Percentiles rank a stretch among this genome's conserved stretches.
Conservation (phyloP, 306 rosid genomes). For the Coriaria nepalensis region DNA sequence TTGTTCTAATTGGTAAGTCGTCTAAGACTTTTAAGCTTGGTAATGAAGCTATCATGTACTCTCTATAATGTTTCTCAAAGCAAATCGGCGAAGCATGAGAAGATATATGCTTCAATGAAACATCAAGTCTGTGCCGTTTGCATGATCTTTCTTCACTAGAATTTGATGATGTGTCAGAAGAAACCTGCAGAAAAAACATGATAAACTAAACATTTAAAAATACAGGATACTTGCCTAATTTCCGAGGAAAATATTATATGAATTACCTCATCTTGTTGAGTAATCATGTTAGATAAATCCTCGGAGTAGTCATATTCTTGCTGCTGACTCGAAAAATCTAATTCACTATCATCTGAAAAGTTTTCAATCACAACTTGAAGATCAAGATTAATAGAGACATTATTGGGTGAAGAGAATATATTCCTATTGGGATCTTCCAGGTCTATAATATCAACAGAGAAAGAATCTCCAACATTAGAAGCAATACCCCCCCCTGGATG, state of each 20-base stretch:
- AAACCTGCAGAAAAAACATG: slow-evolving; percentile 17
- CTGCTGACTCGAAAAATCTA: slow-evolving; percentile 24
- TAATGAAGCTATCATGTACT: slow-evolving; percentile 64
- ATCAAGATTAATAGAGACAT: slow-evolving; percentile 29
- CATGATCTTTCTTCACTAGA: slow-evolving; percentile 34
- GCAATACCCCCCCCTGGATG: slow-evolving; percentile 15
- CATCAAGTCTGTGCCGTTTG: slow-evolving; percentile 29
- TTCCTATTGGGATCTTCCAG: slow-evolving; percentile 28
- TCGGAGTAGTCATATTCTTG: slow-evolving; percentile 25
- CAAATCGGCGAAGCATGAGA: slow-evolving; percentile 72
- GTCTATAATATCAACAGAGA: slow-evolving; percentile 18
- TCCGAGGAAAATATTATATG: slow-evolving; percentile 1
- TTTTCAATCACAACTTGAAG: slow-evolving; percentile 43
- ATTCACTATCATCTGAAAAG: slow-evolving; percentile 55
- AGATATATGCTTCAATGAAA: slow-evolving; percentile 39
- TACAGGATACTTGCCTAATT: not conserved
- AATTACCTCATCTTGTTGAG: slow-evolving; percentile 43
- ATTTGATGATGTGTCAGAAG: slow-evolving; percentile 21
- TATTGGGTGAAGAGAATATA: slow-evolving; percentile 28
- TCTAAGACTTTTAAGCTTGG: slow-evolving; percentile 52
- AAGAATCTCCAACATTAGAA: slow-evolving; percentile 25
- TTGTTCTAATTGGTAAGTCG: slow-evolving; percentile 39
- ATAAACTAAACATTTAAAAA: slow-evolving; percentile 10
- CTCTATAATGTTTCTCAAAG: slow-evolving; percentile 63
- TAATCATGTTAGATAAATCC: slow-evolving; percentile 24